phyloP scores from a whole-genome alignment of 2,329 filamentous ascomycete genomes.

The Elsinoe fawcettii region DNA sequence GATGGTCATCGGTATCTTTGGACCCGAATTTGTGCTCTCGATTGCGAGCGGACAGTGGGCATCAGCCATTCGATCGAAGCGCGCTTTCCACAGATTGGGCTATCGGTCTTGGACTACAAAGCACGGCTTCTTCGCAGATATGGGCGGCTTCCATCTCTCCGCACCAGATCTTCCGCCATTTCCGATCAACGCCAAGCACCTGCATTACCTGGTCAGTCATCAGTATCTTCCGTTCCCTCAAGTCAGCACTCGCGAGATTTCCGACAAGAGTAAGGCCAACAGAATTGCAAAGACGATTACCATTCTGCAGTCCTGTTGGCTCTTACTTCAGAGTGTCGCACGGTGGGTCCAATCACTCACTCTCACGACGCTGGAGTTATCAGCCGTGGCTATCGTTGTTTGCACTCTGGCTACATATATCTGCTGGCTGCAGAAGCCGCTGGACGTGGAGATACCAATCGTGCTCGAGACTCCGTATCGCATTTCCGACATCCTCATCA shows the following conservation, averaged over 20 bases:
- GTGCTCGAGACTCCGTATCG: neutral
- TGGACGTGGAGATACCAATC: neutral
- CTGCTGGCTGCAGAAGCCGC: neutral
- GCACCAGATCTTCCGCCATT: neutral
- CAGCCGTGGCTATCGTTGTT: neutral
- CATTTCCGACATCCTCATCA: neutral
- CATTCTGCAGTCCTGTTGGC: neutral
- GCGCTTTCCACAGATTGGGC: neutral
- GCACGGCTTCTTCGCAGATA: neutral
- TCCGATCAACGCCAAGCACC: neutral
- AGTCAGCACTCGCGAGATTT: neutral
- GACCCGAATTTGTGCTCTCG: neutral
- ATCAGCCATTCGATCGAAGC: neutral
- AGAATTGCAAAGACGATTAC: neutral
- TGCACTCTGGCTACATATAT: neutral
- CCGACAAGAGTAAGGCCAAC: neutral
- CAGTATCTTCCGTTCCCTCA: neutral
- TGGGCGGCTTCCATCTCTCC: neutral
- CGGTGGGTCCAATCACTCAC: neutral
- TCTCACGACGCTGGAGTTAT: neutral
- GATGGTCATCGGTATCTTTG: neutral
- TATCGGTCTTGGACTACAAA: neutral
- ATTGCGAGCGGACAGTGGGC: neutral
- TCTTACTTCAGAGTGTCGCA: neutral
- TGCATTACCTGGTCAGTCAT: neutral